Evolutionary conservation across 768 basidiomycete species (phyloP), one percentile per base, ranked within the genome.

Genomic region (Kwoniella pini): DNA sequence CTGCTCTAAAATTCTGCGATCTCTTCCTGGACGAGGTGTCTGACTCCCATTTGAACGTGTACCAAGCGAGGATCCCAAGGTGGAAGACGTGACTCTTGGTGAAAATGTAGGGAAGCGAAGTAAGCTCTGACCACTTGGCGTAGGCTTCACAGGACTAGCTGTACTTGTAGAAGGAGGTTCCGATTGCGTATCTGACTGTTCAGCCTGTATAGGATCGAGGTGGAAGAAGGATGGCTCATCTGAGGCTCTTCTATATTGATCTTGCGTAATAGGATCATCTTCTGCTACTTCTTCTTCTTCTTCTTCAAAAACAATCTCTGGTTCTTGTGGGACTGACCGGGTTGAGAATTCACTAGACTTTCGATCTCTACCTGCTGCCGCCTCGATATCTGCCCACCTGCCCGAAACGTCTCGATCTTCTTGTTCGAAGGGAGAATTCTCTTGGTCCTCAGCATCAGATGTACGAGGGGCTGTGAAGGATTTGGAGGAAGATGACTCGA

Each of bases 231-330:
- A 51, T 2, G 65, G 57, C 15, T 57, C 54, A 4, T 52, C 62
- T 1, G 62, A 63, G 12, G 31, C 17, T 26, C 55, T 39, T 27
- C 62, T 11, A 27, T 31, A 30, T 15, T 79, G 74, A 66, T 69
- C 73, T 12, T 61, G 71, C 21, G 52, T 67, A 2, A 38, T 7
- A 36, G 7, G 33, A 15, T 36, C 9, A 9, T 36, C 55, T 7
- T 9, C 53, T 13, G 48, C 68, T 1, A 27, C 60, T 24, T 45
- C 52, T 9, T 45, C 57, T 12, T 42, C 58, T 5, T 65, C 68
- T 2, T 66, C 59, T 26, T 62, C 62, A 12, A 56, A 65, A 2
- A 63, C 56, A 2, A 40, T 60, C 12, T 60, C 57, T 13, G 60
- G 60, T 12, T 63, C 57, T 12, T 36, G 50, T 27, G 38, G 59